Percentiles rank a stretch among this genome's conserved stretches.
Evolutionary conservation across 2,329 filamentous ascomycete species (phyloP).

Genomic region (Catunica adiposa): DNA sequence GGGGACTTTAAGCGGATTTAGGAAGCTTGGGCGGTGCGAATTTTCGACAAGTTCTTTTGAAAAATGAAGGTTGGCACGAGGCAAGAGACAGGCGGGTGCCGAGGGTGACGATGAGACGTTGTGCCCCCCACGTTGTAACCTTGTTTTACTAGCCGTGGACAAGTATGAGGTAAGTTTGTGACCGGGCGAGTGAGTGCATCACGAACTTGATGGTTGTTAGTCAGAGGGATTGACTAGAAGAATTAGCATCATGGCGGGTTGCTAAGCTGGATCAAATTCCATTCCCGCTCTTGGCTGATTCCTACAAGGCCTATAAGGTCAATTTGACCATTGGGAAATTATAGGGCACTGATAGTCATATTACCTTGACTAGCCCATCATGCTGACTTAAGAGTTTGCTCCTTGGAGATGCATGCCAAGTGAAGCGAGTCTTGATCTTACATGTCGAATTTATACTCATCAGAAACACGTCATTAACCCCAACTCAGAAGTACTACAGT

Average conservation of each 20-base stretch:
- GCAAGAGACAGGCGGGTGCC: not conserved
- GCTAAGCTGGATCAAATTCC: not conserved
- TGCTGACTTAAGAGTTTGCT: not conserved
- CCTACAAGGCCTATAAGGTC: not conserved
- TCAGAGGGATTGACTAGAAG: too few species aligned
- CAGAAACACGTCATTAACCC: not conserved
- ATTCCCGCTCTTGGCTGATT: not conserved
- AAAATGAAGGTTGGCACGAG: not conserved
- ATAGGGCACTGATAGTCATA: too few species aligned
- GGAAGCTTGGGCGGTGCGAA: not conserved
- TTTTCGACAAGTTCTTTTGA: not conserved
- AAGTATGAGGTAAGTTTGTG: not conserved
- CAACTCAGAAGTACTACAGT: not conserved
- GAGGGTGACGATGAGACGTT: not conserved
- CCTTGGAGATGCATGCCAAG: not conserved
- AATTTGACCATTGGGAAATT: too few species aligned
- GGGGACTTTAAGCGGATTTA: not conserved
- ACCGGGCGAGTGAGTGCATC: too few species aligned
- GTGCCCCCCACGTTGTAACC: conserved; percentile 3
- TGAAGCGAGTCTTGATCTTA: not conserved
- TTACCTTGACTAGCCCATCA: too few species aligned
- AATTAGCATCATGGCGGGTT: too few species aligned
- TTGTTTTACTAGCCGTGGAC: not conserved
- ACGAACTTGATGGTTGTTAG: too few species aligned
- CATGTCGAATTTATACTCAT: not conserved